These are phyloP conservation scores for Digitaria exilis DNA, from an alignment of 202 grass and related monocot species.

Conservation along the genomic window DNA sequence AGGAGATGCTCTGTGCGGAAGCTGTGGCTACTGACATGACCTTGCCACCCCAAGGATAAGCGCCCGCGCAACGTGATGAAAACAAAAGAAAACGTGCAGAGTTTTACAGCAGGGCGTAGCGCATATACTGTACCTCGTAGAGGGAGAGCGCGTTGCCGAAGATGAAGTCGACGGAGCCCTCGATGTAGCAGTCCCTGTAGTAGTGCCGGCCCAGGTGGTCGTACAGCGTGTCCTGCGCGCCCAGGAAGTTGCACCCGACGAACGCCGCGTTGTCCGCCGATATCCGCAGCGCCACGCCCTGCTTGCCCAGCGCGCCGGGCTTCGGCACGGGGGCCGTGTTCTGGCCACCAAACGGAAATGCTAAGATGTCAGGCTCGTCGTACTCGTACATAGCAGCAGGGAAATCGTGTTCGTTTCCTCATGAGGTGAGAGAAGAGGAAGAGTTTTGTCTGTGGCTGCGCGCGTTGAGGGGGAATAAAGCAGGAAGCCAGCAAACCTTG, in stretches of 20 bases:
- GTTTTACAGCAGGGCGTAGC: no score
- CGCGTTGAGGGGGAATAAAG: no score
- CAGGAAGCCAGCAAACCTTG: conserved; percentile 15
- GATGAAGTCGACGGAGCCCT: conserved; percentile 98
- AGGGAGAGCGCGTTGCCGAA: conserved; percentile 96
- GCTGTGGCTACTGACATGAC: not conserved
- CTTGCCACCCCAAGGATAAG: not conserved
- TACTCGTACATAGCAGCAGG: no score
- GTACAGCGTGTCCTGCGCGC: conserved; percentile 95
- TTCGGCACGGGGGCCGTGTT: conserved; percentile 84
- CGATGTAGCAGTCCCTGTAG: conserved; percentile 97
- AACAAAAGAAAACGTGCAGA: not conserved
- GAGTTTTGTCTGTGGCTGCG: no score
- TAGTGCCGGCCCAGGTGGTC: conserved; percentile 90
- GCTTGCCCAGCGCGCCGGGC: conserved; percentile 81
- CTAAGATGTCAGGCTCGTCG: no score
- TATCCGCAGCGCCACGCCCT: conserved; percentile 87
- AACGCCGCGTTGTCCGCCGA: conserved; percentile 92
- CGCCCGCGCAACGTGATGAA: not conserved
- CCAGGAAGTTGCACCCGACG: conserved; percentile 83
- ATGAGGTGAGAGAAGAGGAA: no score
- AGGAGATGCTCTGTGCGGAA: not conserved
- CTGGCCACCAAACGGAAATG: conserved; percentile 23
- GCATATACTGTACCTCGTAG: conserved; percentile 52
- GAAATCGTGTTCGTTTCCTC: no score